Base-by-base conservation (phyloP, 2,329 filamentous ascomycete genomes). In the Zymoseptoria tritici region DNA sequence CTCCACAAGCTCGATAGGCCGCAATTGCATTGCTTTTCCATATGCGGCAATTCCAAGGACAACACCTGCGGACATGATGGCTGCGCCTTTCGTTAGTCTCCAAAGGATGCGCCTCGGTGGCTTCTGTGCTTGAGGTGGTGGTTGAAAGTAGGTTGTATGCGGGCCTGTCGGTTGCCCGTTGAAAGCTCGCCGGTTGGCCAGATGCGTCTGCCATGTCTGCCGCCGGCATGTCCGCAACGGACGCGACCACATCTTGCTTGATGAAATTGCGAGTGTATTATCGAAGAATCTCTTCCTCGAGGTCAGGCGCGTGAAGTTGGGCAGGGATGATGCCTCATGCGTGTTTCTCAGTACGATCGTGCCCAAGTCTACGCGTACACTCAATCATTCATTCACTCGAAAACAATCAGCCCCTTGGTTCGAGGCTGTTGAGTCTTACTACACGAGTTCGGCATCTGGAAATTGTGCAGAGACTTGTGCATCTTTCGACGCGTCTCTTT, bases 121-220 rank as follows among this genome's bases (percentile, higher is more conserved):
- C 49, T 64, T 64, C 1, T 63, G 63, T 11, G 62, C 64, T 56
- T 60, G 57, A 49, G 63, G 66, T 20, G 69, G 69, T 54, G 62
- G 64, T 42, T 71, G 67, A 52, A 72, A 72, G 57, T 72, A 72
- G 6, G 70, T 72, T 21, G 64, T 68, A 22, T 69, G 68, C 8
- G 62, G 63, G 29, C 53, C 63, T 61, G 59, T 62, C 9, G 57
- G 55, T n/a, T 63, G 56, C 52, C 61, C 60, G 50, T 67, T 66
- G 61, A 64, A 65, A 52, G 19, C 42, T 21, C 26, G 11, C 8
- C 21, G 19, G 29, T 57, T 26, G 2, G 55, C n/a, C 16, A 49
- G 55, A 31, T 50, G 46, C 16, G 49, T 13, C 20, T 31, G 55
- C 24, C 19, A 24, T 46, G 54, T 21, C 19, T 57, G 62, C 16